These are phyloP conservation scores for Nepenthes alata DNA, from an alignment of 179 eudicot genomes.

Conservation along the genomic window DNA sequence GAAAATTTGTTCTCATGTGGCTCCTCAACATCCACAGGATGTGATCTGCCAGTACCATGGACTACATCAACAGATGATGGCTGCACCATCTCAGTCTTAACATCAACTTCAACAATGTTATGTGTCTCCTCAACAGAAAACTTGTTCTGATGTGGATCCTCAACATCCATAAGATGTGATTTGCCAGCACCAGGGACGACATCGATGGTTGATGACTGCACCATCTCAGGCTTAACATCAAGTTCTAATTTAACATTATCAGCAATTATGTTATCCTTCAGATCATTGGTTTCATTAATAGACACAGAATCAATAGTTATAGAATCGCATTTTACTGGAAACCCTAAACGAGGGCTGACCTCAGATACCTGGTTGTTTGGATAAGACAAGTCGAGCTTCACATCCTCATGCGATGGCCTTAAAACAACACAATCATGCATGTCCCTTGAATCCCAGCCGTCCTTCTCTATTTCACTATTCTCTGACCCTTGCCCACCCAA, in stretches of 20 bases:
- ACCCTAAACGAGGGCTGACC: conserved; percentile 79
- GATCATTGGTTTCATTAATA: conserved; percentile 69
- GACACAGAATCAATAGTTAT: conserved; percentile 69
- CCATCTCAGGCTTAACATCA: conserved; percentile 82
- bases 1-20: conserved; percentile 35
- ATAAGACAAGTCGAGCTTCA: conserved; percentile 35
- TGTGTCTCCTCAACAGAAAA: conserved; percentile 39
- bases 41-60: conserved; percentile 49
- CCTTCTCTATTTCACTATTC: conserved; percentile 15
- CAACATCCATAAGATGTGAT: conserved; percentile 65
- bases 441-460: conserved; percentile 10
- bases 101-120: conserved; percentile 10
- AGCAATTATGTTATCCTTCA: conserved; percentile 79
- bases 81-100: no score
- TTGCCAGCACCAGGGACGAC: conserved; percentile 45
- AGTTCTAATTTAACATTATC: conserved; percentile 88
- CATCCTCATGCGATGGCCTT: conserved; percentile 34
- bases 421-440: conserved; percentile 21
- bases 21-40: conserved; percentile 68
- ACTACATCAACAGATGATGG: conserved; percentile 48
- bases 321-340: conserved; percentile 74
- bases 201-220: conserved; percentile 56
- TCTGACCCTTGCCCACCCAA: conserved; percentile 11
- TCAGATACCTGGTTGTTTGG: conserved; percentile 81
- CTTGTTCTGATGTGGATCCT: conserved; percentile 42